Conservation (phyloP, 306 rosid species). For the Cercis canadensis region DNA sequence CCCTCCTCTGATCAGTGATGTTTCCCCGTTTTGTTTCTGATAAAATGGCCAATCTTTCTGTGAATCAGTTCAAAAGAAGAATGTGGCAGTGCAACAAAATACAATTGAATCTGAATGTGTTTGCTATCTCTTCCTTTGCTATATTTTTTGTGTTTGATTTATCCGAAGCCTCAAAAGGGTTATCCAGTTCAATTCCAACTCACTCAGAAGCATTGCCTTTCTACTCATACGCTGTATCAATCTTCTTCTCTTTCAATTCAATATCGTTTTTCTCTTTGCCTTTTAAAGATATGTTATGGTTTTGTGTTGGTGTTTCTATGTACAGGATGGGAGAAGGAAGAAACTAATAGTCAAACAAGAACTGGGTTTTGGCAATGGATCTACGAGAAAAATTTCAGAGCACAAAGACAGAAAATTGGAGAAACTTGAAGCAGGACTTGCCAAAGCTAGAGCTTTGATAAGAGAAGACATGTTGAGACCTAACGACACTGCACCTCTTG, state of each 20-base stretch:
- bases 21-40: too few relatives aligned
- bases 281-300: neutral
- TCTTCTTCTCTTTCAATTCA: neutral
- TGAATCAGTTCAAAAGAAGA: too few relatives aligned
- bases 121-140: slow-evolving; percentile 14
- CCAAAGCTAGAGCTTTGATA: slow-evolving; percentile 55
- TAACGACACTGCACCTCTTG: slow-evolving; percentile 23
- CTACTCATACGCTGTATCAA: slow-evolving; percentile 25
- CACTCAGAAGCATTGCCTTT: neutral
- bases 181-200: neutral
- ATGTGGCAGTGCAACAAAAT: too few relatives aligned
- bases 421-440: slow-evolving; percentile 57
- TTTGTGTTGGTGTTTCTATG: slow-evolving; percentile 4
- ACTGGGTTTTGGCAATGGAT: neutral
- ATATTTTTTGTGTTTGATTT: slow-evolving; percentile 14
- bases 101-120: slow-evolving; percentile 29
- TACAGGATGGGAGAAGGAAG: slow-evolving; percentile 34
- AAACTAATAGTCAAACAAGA: neutral
- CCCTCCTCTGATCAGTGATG: too few relatives aligned
- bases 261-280: neutral
- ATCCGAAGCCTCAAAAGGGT: slow-evolving; percentile 26
- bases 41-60: too few relatives aligned
- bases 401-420: slow-evolving; percentile 43
- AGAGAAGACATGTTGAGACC: slow-evolving; percentile 42
- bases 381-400: neutral